Percentiles rank a stretch among this genome's conserved stretches.
Conservation (phyloP, 257 asterid species). For the Fraxinus pennsylvanica region DNA sequence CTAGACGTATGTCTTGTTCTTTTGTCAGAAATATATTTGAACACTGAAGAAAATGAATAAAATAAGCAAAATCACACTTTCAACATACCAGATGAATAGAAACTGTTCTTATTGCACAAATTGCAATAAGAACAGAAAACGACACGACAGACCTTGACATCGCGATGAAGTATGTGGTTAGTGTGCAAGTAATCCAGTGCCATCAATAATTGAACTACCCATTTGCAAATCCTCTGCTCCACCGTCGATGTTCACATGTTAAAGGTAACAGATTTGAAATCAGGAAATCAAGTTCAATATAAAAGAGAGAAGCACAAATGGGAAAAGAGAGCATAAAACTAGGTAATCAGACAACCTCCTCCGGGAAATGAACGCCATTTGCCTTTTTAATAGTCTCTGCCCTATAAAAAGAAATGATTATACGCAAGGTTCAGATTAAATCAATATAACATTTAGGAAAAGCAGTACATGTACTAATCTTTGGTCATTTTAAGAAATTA, state of each 20-base stretch:
- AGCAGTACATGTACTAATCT: too few species aligned
- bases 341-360: conserved; percentile 60
- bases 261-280: conserved; percentile 8
- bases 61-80: conserved; percentile 20
- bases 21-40: conserved; percentile 93
- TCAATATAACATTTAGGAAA: conserved; percentile 1
- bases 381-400: conserved; percentile 86
- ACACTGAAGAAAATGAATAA: conserved; percentile 57
- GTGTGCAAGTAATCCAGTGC: conserved; percentile 92
- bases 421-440: conserved; percentile 8
- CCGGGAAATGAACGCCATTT: conserved; percentile 79
- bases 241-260: conserved; percentile 3
- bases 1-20: conserved; percentile 89
- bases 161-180: conserved; percentile 91
- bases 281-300: not conserved
- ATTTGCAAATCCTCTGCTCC: conserved; percentile 86
- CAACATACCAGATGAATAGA: not conserved
- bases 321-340: conserved; percentile 15
- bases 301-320: too few species aligned
- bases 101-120: not conserved
- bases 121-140: not conserved
- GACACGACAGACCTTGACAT: conserved; percentile 71
- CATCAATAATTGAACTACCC: conserved; percentile 91
- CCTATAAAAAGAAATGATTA: conserved; percentile 45
- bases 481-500: too few species aligned